These are phyloP conservation scores for Theobroma cacao DNA, from an alignment of 345 rosid species.

Conservation along the genomic window DNA sequence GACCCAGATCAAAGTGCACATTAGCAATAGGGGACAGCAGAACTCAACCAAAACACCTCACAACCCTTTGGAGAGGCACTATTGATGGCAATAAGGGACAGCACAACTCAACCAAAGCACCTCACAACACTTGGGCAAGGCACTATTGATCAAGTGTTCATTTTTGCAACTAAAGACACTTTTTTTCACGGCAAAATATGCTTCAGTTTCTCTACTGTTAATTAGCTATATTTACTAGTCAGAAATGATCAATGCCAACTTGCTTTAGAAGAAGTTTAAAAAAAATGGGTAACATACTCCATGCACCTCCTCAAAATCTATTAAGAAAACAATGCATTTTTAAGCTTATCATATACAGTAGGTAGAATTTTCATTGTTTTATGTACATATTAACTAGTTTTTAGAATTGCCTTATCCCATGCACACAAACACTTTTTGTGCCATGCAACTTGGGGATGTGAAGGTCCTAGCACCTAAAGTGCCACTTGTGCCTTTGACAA, in stretches of 20 bases:
- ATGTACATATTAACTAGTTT: too few species aligned
- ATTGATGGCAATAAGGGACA: neutral
- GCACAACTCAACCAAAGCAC: neutral
- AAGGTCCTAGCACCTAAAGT: neutral
- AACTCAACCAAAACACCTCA: too few species aligned
- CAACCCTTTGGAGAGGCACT: too few species aligned
- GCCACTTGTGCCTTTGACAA: neutral
- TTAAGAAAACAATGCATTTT: too few species aligned
- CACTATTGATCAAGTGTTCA: neutral
- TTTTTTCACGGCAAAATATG: neutral
- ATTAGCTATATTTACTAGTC: neutral
- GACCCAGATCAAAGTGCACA: neutral
- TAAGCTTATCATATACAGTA: too few species aligned
- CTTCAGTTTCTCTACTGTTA: neutral
- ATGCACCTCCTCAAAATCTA: neutral
- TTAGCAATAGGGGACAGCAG: too few species aligned
- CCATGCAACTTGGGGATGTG: neutral
- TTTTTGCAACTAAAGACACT: neutral
- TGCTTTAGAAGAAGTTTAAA: neutral
- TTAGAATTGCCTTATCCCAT: neutral
- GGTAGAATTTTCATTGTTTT: too few species aligned
- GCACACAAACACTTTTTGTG: neutral
- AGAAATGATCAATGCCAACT: neutral
- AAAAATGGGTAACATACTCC: neutral
- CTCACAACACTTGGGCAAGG: neutral